Evolutionary conservation across 495 filamentous ascomycete species (phyloP).

Genomic region (Trichoderma virens): DNA sequence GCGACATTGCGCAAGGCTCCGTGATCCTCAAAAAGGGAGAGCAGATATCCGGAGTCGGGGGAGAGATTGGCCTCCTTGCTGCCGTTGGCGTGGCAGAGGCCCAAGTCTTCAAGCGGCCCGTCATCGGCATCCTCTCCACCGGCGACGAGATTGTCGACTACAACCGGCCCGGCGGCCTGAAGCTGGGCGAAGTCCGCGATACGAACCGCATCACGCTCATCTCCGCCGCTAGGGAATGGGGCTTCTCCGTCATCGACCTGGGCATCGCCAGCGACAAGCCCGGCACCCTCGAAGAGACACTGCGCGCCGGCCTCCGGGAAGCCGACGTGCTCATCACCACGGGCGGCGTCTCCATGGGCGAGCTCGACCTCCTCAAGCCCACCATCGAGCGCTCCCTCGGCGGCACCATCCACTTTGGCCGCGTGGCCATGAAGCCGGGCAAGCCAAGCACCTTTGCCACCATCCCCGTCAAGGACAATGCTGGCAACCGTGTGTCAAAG

Average conservation of each 20-base stretch:
- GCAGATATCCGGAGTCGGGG: slow-evolving; percentile 72
- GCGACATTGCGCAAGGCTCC: slow-evolving; percentile 65
- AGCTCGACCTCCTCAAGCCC: slow-evolving; percentile 93
- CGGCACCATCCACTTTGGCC: slow-evolving; percentile 93
- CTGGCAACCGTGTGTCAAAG: slow-evolving; percentile 50
- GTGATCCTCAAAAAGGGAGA: slow-evolving; percentile 68
- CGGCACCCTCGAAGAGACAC: slow-evolving; percentile 65
- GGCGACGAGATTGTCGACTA: slow-evolving; percentile 89
- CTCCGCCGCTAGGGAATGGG: slow-evolving; percentile 64
- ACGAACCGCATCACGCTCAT: slow-evolving; percentile 84
- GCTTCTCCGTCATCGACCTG: slow-evolving; percentile 73
- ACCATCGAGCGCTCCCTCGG: slow-evolving; percentile 86
- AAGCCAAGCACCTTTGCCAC: slow-evolving; percentile 97
- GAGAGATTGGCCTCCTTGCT: slow-evolving; percentile 83
- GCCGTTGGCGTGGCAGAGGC: slow-evolving; percentile 72
- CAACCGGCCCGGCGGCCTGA: slow-evolving; percentile 52
- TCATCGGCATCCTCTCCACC: slow-evolving; percentile 84
- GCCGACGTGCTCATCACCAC: slow-evolving; percentile 86
- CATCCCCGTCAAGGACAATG: slow-evolving; percentile 56
- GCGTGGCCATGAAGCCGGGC: slow-evolving; percentile 95
- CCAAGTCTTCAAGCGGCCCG: slow-evolving; percentile 65
- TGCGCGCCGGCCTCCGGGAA: slow-evolving; percentile 63
- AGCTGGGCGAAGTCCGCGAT: slow-evolving; percentile 81
- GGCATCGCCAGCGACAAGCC: slow-evolving; percentile 79
- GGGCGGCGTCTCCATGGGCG: slow-evolving; percentile 96